These are phyloP conservation scores for Fusarium pseudograminearum DNA, from an alignment of 2,329 filamentous ascomycete genomes.

Conservation along the genomic window DNA sequence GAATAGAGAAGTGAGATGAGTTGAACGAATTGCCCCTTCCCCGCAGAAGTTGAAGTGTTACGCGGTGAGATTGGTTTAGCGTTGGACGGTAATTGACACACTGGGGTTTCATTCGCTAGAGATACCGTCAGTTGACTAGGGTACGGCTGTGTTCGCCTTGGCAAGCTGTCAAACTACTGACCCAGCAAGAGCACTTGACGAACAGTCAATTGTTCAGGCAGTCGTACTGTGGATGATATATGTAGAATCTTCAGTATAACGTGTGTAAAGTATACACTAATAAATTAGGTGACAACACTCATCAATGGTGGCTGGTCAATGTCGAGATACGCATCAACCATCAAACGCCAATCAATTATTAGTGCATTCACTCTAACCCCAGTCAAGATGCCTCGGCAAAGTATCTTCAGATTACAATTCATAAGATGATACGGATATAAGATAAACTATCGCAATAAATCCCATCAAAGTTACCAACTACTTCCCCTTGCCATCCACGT, in stretches of 20 bases:
- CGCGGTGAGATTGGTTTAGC: conserved; percentile 26
- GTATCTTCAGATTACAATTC: neutral
- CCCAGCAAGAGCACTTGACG: neutral
- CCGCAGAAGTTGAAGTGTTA: conserved; percentile 28
- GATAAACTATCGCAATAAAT: neutral
- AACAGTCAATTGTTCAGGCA: neutral
- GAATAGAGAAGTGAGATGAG: neutral
- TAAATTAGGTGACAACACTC: too few relatives aligned
- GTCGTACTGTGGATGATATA: neutral
- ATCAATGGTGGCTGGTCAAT: neutral
- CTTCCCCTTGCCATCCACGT: too few relatives aligned
- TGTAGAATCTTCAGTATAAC: neutral
- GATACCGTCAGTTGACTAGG: neutral
- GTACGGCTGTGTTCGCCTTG: neutral
- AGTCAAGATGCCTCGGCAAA: neutral
- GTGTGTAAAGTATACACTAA: too few relatives aligned
- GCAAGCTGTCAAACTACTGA: neutral
- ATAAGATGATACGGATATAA: neutral
- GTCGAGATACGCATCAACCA: too few relatives aligned
- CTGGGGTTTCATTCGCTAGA: neutral
- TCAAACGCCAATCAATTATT: neutral
- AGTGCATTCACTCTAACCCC: neutral
- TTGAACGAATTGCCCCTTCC: conserved; percentile 14
- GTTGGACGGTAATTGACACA: neutral
- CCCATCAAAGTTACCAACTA: neutral